Evolutionary conservation across 257 asterid genomes (phyloP), one percentile per base, ranked within the genome.

Genomic region (Scutellaria barbata): DNA sequence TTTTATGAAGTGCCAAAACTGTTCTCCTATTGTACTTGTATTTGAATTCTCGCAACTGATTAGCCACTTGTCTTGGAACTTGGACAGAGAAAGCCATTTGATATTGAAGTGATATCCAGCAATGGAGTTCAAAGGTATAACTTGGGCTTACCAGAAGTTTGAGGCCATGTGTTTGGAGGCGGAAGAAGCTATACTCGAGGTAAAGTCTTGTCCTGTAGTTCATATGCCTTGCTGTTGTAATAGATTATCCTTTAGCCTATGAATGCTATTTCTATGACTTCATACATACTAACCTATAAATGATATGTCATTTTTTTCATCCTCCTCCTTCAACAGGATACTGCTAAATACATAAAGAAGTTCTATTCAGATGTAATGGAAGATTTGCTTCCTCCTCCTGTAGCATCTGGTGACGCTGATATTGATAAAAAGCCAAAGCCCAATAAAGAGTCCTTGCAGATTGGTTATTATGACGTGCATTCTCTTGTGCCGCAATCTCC

Each of bases 181-280:
- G 76, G 98, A 92, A 85, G 98, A 89, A 71, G 91, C 79, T 74
- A 82, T 92, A 85, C 84, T 81, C 63, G 83, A 88, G 96, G 98
- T 92, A 73, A 67, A 59, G 1, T 16, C 54, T 75, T 30, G 13
- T 51, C 35, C 42, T 13, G 35, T 20, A 1, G 14, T 10, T 42
- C 3, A 11, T 11, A 3, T 47, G 46, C 47, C 5, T 8, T 17
- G 7, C 9, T 65, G 58, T 25, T 47, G 43, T 18, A 45, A 17
- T 63, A 22, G 8, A 16, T 62, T 61, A 16, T n/a, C 68, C 10
- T 11, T 18, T 17, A 42, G 55, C 56, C 30, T 0, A 20, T 5
- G 18, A 22, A 13, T 22, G 57, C 22, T 69, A 68, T 12, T 7
- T 2, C 17, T 66, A 14, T 55, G 25, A 47, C 35, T 17, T 11